Evolutionary conservation across 1,284 basidiomycete genomes (phyloP).

Genomic region (Puccinia novopanici): DNA sequence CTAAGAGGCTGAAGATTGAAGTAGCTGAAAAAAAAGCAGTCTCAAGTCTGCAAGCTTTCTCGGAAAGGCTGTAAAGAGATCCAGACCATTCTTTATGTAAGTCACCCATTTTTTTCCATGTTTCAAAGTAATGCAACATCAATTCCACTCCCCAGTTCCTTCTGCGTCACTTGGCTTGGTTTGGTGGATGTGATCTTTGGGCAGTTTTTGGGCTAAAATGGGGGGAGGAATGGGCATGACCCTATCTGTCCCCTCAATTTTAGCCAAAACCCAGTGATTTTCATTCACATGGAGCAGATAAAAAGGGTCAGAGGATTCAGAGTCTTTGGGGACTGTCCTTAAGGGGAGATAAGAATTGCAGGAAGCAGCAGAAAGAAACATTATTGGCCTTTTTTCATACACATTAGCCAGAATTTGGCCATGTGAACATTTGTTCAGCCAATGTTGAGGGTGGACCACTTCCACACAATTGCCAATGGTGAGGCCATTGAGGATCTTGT

Average conservation of each 20-base stretch:
- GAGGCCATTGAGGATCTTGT: not conserved
- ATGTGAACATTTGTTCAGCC: not conserved
- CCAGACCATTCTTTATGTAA: no score
- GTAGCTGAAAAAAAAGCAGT: no score
- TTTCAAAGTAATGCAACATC: no score
- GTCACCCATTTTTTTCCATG: no score
- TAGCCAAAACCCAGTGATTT: conserved; percentile 14
- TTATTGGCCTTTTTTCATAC: not conserved
- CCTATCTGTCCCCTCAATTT: not conserved
- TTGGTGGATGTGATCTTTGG: no score
- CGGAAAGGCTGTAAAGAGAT: no score
- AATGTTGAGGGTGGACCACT: not conserved
- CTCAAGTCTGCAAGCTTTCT: no score
- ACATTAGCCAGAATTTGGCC: no score
- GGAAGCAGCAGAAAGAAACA: not conserved
- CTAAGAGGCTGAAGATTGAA: no score
- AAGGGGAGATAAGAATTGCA: not conserved
- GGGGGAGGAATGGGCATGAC: not conserved
- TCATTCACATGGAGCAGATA: no score
- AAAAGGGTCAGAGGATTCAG: not conserved
- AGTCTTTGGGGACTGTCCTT: not conserved
- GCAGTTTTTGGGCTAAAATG: not conserved
- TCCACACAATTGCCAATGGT: not conserved
- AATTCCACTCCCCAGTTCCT: no score
- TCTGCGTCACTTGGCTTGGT: no score